Base-by-base conservation (phyloP, 2,329 filamentous ascomycete species). In the Fusarium denticulatum region DNA sequence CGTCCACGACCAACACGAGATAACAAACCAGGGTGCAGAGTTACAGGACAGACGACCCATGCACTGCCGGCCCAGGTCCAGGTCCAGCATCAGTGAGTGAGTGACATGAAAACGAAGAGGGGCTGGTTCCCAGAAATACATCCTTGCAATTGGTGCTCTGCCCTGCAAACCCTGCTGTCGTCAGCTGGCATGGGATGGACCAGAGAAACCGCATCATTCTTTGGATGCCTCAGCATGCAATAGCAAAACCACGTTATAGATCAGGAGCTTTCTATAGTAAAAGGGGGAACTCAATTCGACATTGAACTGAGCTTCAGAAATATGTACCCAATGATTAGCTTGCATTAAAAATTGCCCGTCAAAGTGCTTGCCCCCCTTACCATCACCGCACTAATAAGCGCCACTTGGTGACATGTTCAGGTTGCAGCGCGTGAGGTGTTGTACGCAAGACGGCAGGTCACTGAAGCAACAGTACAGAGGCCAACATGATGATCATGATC, bases 161-260 rank as follows among this genome's bases (percentile, higher is more conserved):
- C 34, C 34, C 39, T 43, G 32, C 26, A 50, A 39, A 45, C 56
- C 55, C 57, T 56, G 65, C 28, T 32, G 15, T 39, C 55, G 24
- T 49, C 50, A 61, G 55, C 66, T 61, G 43, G 56, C 66, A 64
- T 69, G 65, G 64, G 65, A 56, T 68, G 64, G 39, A 43, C 49
- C 18, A 58, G 36, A 30, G 55, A 52, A 62, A 42, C 28, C 39
- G 46, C 26, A 34, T 55, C 47, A 50, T 59, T 37, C 30, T 22
- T 28, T 13, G n/a, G 34, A 26, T 22, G 46, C 46, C 46, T 32
- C 30, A 43, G 47, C 34, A 50, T 53, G 37, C 30, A 42, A 56
- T 57, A 34, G 40, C 47, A 26, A 32, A 28, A 42, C 24, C 49
- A 42, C 36, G 55, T 47, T 60, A 43, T 64, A 22, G 30, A 43